These are phyloP conservation scores for Populus hybrid DNA, from an alignment of 441 rosid species.

Conservation along the genomic window DNA sequence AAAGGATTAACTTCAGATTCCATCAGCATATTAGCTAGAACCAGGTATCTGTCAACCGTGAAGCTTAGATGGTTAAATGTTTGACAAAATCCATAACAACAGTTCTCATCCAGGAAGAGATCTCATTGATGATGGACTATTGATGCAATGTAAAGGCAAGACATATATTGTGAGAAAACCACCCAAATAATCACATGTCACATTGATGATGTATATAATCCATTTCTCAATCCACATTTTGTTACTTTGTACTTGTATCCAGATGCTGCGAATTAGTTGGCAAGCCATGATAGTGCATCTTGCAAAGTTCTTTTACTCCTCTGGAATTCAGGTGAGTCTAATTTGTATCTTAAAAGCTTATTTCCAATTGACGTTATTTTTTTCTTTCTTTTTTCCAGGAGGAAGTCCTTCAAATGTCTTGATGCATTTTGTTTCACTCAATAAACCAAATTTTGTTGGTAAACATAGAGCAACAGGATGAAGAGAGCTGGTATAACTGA, in stretches of 20 bases:
- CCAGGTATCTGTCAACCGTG: constrained; percentile 65
- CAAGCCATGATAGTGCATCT: neutral
- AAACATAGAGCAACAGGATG: neutral
- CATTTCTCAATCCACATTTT: neutral
- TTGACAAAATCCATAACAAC: neutral
- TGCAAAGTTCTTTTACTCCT: neutral
- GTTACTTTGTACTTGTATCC: neutral
- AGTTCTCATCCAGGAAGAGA: neutral
- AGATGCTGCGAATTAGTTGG: neutral
- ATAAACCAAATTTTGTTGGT: neutral
- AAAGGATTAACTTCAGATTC: constrained; percentile 99
- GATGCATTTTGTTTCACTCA: neutral
- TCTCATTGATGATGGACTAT: neutral
- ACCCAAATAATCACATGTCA: neutral
- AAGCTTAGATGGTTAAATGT: constrained; percentile 3
- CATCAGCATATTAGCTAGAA: constrained; percentile 99
- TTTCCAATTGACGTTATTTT: neutral
- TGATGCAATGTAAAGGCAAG: neutral
- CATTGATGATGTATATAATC: neutral
- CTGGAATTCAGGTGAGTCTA: neutral
- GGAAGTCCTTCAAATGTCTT: neutral
- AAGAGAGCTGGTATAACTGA: neutral
- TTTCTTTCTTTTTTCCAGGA: neutral
- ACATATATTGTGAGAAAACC: neutral
- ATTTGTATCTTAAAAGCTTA: neutral